Conservation (phyloP, 2,329 filamentous ascomycete genomes). For the Trichoderma atrobrunneum region DNA sequence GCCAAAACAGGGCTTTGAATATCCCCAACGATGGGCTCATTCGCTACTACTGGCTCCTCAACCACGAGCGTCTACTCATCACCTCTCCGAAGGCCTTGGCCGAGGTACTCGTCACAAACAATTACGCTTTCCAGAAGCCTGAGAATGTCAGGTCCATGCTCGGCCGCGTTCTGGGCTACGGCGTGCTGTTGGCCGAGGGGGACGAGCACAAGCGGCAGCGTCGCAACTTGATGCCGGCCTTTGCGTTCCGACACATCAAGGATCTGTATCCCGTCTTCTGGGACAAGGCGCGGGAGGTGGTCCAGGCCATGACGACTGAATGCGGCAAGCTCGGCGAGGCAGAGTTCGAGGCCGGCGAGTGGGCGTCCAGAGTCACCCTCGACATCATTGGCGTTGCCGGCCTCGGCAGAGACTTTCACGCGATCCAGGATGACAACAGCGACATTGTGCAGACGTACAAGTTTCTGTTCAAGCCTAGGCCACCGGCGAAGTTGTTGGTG, state of each 20-base stretch:
- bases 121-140: constrained; percentile 69
- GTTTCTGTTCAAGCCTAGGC: constrained; percentile 51
- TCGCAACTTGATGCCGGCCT: constrained; percentile 76
- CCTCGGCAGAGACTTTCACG: constrained; percentile 67
- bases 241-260: constrained; percentile 82
- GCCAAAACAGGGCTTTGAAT: background rate
- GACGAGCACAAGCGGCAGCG: constrained; percentile 82
- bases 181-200: constrained; percentile 80
- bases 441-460: constrained; percentile 58
- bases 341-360: constrained; percentile 57
- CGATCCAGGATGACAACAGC: constrained; percentile 59
- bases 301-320: constrained; percentile 54
- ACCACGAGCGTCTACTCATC: constrained; percentile 60
- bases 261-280: constrained; percentile 83
- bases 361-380: constrained; percentile 66
- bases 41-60: constrained; percentile 61
- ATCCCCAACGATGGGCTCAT: constrained; percentile 68
- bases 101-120: constrained; percentile 66
- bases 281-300: constrained; percentile 68
- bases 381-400: constrained; percentile 75
- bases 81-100: constrained; percentile 63
- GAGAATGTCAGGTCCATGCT: constrained; percentile 51
- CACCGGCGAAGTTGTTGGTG: constrained; percentile 52
- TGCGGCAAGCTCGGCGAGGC: constrained; percentile 34
- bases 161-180: constrained; percentile 64